These are phyloP conservation scores for Entomortierella lignicola DNA, from an alignment of 192 early-diverging fungal genomes.

Conservation along the genomic window DNA sequence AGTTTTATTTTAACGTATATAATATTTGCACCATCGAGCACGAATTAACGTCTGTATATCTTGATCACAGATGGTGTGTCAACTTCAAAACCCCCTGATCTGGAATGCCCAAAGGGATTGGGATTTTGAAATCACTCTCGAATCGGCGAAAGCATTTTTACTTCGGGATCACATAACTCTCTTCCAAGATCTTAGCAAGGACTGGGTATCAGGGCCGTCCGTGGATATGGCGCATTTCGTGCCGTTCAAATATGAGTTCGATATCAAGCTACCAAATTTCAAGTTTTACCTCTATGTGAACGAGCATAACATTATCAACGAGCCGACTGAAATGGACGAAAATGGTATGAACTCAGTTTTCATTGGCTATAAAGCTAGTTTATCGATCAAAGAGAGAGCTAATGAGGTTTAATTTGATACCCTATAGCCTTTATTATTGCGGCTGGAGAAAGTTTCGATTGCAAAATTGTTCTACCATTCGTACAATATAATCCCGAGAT, in stretches of 20 bases:
- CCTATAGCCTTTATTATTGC: constrained; percentile 58
- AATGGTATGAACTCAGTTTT: constrained; percentile 65
- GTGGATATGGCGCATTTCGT: constrained; percentile 71
- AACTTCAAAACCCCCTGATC: constrained; percentile 69
- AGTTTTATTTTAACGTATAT: not conserved
- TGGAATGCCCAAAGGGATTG: constrained; percentile 82
- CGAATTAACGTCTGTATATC: not conserved
- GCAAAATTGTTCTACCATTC: constrained; percentile 66
- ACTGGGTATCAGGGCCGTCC: constrained; percentile 69
- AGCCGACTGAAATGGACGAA: constrained; percentile 74
- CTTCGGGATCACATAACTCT: constrained; percentile 81
- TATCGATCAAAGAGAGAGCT: not conserved
- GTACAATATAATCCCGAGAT: constrained; percentile 65
- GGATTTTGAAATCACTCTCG: constrained; percentile 66
- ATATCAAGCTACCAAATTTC: constrained; percentile 60
- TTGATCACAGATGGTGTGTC: constrained; percentile 60
- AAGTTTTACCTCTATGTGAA: constrained; percentile 76
- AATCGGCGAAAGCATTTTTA: constrained; percentile 64
- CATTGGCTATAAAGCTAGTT: not conserved
- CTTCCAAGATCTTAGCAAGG: constrained; percentile 77
- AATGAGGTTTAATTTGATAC: not conserved
- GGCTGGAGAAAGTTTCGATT: constrained; percentile 48
- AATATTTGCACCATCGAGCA: not conserved
- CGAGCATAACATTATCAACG: constrained; percentile 81
- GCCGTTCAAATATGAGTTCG: constrained; percentile 73